A percentile compares a stretch with the other conserved stretches of the same genome.
Conservation (phyloP, 306 rosid species). For the Abrus precatorius region DNA sequence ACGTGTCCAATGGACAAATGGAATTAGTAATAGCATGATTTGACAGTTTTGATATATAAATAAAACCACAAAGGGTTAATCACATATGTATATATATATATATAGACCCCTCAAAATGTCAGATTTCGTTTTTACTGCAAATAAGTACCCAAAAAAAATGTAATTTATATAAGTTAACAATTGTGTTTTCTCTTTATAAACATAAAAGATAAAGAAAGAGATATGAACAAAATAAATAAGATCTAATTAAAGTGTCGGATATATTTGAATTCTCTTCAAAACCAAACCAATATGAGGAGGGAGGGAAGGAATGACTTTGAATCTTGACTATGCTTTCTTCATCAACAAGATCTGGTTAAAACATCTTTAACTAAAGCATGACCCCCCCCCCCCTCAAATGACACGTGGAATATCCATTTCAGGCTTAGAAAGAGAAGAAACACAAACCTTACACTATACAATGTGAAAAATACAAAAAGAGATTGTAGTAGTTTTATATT, state of each 20-base stretch:
- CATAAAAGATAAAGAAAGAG: constrained; percentile 47
- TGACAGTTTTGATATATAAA: background rate
- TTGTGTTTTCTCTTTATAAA: constrained; percentile 33
- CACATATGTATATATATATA: background rate
- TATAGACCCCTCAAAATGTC: background rate
- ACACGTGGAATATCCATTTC: constrained; percentile 57
- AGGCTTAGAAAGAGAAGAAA: constrained; percentile 27
- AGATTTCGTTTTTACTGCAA: background rate
- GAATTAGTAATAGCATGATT: background rate
- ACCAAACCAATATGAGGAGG: constrained; percentile 26
- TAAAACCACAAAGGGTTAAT: background rate
- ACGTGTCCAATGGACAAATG: background rate
- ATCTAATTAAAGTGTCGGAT: constrained; percentile 47
- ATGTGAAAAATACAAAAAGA: constrained; percentile 44
- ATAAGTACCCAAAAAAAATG: constrained; percentile 5
- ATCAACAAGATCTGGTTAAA: constrained; percentile 68
- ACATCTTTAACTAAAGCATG: constrained; percentile 65
- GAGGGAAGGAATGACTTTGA: constrained; percentile 52
- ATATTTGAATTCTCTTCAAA: constrained; percentile 45
- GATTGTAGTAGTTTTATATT: constrained; percentile 34
- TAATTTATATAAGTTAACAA: constrained; percentile 5
- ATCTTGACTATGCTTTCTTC: constrained; percentile 88
- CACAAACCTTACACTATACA: constrained; percentile 6
- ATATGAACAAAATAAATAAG: constrained; percentile 44
- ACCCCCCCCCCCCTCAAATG: constrained; percentile 43